Base-by-base conservation (phyloP, 495 filamentous ascomycete genomes). In the Baudoinia panamericana region DNA sequence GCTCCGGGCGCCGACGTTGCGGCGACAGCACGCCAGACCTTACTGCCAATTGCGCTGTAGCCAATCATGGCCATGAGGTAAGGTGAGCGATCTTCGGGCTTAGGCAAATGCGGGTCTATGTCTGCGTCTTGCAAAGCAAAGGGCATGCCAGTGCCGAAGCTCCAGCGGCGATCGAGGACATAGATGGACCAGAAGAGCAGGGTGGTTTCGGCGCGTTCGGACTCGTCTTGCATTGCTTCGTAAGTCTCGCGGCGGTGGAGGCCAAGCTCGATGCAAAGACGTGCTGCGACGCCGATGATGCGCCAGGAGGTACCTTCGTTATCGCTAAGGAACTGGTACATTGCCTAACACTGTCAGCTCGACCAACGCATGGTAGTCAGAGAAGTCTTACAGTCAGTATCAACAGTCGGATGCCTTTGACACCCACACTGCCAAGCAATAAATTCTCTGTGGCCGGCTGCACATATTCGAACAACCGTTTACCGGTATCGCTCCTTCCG, bases 241-340 rank as follows among this genome's bases (percentile, higher is more conserved):
- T 88, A 60, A 6, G 76, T 79, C 43, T 84, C 80, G 32, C 75
- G 68, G 16, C 82, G 69, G 57, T 93, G 84, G 16, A 93, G 63
- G 5, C 84, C 84, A 34, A 88, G 62, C 57, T 90, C 82, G 4
- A 90, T 63, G 43, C 82, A 87, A 58, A 84, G 72, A 0, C 83
- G 71, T 5, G 75, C 71, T 8, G 80, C 74, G 34, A 84, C 64
- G 9, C 84, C 84, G 46, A 84, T 82, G 13, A 84, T 63, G 0
- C 84, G 71, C 72, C 84, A 93, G 5, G 80, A 78, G 46, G 84
- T 70, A 2, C 76, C 67, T 57, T 93, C 84, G 49, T 90, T 80
- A 39, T 82, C 82, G 16, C 71, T 73, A 36, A 88, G 76, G 45
- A 84, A 93, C 52, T 85, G 71, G 60, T 92, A 93, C 32, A 83